Evolutionary conservation across 768 basidiomycete genomes (phyloP).

Genomic region (Hygrophoropsis aurantiaca): DNA sequence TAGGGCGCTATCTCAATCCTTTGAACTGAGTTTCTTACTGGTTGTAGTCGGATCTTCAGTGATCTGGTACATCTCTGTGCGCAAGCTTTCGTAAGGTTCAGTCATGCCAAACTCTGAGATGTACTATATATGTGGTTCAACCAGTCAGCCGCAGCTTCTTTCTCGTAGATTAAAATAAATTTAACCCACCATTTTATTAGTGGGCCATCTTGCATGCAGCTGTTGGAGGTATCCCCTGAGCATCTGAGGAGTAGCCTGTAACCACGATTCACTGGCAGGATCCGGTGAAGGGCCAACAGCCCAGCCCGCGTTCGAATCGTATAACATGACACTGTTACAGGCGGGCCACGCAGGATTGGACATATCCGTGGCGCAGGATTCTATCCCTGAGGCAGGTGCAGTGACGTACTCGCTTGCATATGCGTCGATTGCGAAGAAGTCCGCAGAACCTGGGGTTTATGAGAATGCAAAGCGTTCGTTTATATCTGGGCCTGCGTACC

Average conservation of each 20-base stretch:
- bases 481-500: slow-evolving; percentile 26
- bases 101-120: slow-evolving; percentile 53
- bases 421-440: slow-evolving; percentile 54
- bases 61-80: slow-evolving; percentile 44
- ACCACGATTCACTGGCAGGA: slow-evolving; percentile 39
- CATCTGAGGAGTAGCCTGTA: slow-evolving; percentile 44
- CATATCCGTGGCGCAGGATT: slow-evolving; percentile 41
- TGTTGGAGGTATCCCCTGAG: slow-evolving; percentile 34
- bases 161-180: slow-evolving; percentile 5
- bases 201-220: slow-evolving; percentile 41
- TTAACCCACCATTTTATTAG: slow-evolving; percentile 43
- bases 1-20: slow-evolving; percentile 1
- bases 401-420: slow-evolving; percentile 41
- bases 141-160: neutral
- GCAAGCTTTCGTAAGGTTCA: slow-evolving; percentile 45
- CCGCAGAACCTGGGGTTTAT: slow-evolving; percentile 39
- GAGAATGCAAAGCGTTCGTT: neutral
- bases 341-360: slow-evolving; percentile 53
- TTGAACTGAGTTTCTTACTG: slow-evolving; percentile 21
- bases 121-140: slow-evolving; percentile 26
- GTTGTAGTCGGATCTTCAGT: slow-evolving; percentile 45
- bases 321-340: slow-evolving; percentile 40
- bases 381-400: slow-evolving; percentile 45
- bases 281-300: slow-evolving; percentile 46
- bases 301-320: slow-evolving; percentile 47